Base-by-base conservation (phyloP, 1,284 basidiomycete genomes). In the Grifola frondosa region DNA sequence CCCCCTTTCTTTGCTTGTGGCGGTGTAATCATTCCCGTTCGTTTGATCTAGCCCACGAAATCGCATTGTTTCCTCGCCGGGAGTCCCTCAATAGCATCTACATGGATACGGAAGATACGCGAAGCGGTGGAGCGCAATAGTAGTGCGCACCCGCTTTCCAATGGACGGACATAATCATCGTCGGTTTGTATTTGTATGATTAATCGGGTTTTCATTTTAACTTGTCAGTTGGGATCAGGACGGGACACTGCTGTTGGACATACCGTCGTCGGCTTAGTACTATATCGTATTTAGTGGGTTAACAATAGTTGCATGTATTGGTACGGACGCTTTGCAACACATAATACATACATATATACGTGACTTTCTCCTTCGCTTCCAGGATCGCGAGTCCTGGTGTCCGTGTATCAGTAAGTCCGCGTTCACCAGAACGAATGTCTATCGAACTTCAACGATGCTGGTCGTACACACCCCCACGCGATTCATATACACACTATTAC, bases 31-130 rank as follows among this genome's bases (percentile, higher is more conserved):
- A 40, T 26, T 36, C 13, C 17, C 30, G 30, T 40, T 37, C 22
- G 39, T 29, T 26, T 15, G 26, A 10, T 46, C 11, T 49, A 83
- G 80, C 67, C 73, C 25, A 65, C 70, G 12, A 82, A 77, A 58
- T 74, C 75, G 15, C 74, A 75, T 50, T 69, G 70, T 22, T 84
- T 75, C 56, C 68, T 73, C 26, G 69, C 75, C 9, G 51, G 69
- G 49, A 67, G 71, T 59, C 45, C 66, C 16, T 47, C 56, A 15
- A 44, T 66, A 42, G 65, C 74, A 30, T 54, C 67, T 16, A 63
- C 56, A 17, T 84, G 82, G 81, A 66, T 77, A 20, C 64, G 74
- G 23, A 77, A 77, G 56, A 75, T 84, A 42, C 66, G 69, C 31
- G 64, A 68, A 39, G 67, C 66, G 11, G 40, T 69, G 29, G 55